Percentiles rank a stretch among this genome's conserved stretches.
Conservation (phyloP, 176 grass and related monocot genomes). For the Aegilops speltoides region DNA sequence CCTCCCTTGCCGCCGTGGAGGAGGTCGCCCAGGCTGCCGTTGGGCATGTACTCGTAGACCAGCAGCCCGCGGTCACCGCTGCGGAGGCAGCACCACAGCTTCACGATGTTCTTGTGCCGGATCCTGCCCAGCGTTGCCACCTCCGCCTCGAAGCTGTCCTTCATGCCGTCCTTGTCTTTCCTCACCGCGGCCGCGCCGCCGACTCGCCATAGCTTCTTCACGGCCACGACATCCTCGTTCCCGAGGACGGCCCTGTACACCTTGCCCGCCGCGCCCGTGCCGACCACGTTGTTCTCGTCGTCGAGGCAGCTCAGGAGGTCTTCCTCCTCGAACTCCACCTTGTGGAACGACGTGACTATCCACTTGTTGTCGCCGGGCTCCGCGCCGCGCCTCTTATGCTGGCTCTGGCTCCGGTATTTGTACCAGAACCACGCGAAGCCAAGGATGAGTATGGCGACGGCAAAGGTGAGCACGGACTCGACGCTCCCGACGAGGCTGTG, state of each 20-base stretch:
- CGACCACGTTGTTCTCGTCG: conserved; percentile 61
- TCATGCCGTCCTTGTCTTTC: not conserved
- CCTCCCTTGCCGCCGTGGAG: conserved; percentile 60
- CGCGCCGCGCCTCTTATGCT: not conserved
- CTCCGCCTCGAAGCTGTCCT: conserved; percentile 58
- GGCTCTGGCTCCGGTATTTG: conserved; percentile 22
- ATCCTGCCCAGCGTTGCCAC: conserved; percentile 67
- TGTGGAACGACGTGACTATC: conserved; percentile 59
- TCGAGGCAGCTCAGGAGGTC: conserved; percentile 54
- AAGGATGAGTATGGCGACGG: conserved; percentile 23
- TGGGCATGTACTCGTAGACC: conserved; percentile 90
- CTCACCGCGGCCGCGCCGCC: not conserved
- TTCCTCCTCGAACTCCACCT: conserved; percentile 45
- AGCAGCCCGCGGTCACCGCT: conserved; percentile 55
- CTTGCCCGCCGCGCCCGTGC: conserved; percentile 57
- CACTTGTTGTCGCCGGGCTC: conserved; percentile 21
- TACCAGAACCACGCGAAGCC: conserved; percentile 40
- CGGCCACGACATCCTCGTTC: conserved; percentile 32
- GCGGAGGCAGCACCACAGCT: conserved; percentile 73
- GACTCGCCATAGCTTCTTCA: conserved; percentile 47
- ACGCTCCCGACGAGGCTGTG: not conserved
- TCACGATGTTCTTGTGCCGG: conserved; percentile 84
- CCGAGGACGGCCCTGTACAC: conserved; percentile 53
- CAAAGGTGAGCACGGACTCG: conserved; percentile 9
- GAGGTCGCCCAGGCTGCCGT: conserved; percentile 76